Evolutionary conservation across 805 yeast species (phyloP).

Genomic region (Hagleromyces aurorensis): DNA sequence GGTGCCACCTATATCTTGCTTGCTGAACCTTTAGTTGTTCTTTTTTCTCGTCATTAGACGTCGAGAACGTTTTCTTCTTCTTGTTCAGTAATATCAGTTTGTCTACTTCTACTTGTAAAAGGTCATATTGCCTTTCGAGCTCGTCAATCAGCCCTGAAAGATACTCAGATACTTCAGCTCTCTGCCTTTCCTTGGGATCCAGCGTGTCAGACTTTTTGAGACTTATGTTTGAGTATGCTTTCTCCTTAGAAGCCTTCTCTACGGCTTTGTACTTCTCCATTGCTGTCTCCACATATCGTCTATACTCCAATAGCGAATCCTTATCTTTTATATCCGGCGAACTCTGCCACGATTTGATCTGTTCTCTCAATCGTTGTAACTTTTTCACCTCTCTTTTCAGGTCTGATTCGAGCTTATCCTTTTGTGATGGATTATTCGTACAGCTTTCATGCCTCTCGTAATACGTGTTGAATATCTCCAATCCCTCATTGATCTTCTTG

Average conservation of each 20-base stretch:
- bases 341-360: constrained; percentile 89
- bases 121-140: constrained; percentile 71
- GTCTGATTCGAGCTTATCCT: constrained; percentile 88
- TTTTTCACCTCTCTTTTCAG: constrained; percentile 92
- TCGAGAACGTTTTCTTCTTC: constrained; percentile 28
- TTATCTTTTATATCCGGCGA: constrained; percentile 89
- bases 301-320: constrained; percentile 70
- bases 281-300: constrained; percentile 61
- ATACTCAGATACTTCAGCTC: constrained; percentile 62
- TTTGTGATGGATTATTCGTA: constrained; percentile 72
- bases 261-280: constrained; percentile 96
- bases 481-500: constrained; percentile 81
- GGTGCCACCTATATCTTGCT: constrained; percentile 74
- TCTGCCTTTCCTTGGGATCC: constrained; percentile 77
- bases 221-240: constrained; percentile 90
- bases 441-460: constrained; percentile 80
- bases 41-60: constrained; percentile 26
- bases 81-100: constrained; percentile 24
- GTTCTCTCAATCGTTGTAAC: constrained; percentile 87
- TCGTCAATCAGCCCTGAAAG: constrained; percentile 67
- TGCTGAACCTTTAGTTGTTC: constrained; percentile 52
- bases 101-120: constrained; percentile 49
- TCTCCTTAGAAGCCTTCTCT: constrained; percentile 87
- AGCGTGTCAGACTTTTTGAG: constrained; percentile 54
- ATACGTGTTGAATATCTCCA: constrained; percentile 72